Conservation (phyloP, 1,284 basidiomycete species). For the Sanghuangporus sanghuang region DNA sequence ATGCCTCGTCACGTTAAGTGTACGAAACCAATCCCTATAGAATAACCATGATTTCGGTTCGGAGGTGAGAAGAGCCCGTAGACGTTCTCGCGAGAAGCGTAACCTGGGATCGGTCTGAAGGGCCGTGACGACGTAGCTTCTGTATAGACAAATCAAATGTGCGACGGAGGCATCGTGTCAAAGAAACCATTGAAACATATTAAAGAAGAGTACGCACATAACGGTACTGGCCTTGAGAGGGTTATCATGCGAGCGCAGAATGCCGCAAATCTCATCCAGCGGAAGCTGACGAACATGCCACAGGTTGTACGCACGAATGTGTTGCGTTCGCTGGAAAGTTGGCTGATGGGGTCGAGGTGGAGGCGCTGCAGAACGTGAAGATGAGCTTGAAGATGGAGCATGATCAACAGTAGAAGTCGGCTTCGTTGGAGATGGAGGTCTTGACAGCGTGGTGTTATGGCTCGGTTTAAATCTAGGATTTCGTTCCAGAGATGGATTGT, state of each 20-base stretch:
- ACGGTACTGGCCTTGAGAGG: conserved; percentile 50
- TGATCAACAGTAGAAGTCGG: background rate
- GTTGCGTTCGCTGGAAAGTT: conserved; percentile 33
- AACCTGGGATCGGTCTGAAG: conserved; percentile 36
- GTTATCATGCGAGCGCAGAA: conserved; percentile 35
- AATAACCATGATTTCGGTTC: conserved; percentile 9
- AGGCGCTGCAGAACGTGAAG: background rate
- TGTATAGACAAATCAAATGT: conserved; percentile 20
- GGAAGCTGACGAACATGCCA: conserved; percentile 43
- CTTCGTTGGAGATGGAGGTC: conserved; percentile 2
- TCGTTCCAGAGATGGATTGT: background rate
- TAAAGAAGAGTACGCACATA: conserved; percentile 38
- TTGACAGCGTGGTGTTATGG: conserved; percentile 8
- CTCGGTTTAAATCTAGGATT: background rate
- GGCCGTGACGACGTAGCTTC: conserved; percentile 42
- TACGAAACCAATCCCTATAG: conserved; percentile 8
- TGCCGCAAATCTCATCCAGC: conserved; percentile 44
- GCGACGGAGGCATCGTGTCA: background rate
- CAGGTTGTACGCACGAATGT: conserved; percentile 50
- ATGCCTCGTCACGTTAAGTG: background rate
- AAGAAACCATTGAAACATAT: background rate
- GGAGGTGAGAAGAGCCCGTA: conserved; percentile 34
- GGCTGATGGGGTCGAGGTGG: background rate
- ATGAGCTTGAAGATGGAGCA: background rate
- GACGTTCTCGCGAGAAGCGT: conserved; percentile 31